Conservation (phyloP, 345 rosid genomes). For the Syzygium aqueum region DNA sequence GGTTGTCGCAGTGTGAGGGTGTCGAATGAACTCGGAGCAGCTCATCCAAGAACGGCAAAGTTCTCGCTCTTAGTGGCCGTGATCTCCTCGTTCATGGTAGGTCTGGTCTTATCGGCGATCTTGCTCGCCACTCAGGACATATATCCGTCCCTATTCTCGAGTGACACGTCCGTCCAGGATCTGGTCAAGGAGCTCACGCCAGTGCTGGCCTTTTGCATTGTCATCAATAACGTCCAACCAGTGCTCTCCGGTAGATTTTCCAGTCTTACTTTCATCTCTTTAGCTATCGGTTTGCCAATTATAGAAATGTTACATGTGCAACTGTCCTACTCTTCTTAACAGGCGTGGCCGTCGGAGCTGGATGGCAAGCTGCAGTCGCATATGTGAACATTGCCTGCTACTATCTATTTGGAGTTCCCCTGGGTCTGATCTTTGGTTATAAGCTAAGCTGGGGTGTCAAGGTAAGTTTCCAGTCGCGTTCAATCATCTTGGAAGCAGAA, state of each 20-base stretch:
- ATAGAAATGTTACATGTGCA: background rate
- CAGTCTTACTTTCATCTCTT: background rate
- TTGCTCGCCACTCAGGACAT: slow-evolving; percentile 26
- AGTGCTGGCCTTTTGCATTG: slow-evolving; percentile 49
- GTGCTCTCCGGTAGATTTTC: slow-evolving; percentile 67
- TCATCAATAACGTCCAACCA: slow-evolving; percentile 70
- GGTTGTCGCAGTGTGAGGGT: slow-evolving; percentile 47
- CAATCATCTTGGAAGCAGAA: background rate
- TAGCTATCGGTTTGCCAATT: background rate
- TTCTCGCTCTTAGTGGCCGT: slow-evolving; percentile 53
- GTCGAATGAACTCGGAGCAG: slow-evolving; percentile 80
- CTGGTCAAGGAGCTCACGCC: slow-evolving; percentile 69
- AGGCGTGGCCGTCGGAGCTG: slow-evolving; percentile 20
- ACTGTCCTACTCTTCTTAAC: background rate
- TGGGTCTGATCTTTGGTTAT: slow-evolving; percentile 51
- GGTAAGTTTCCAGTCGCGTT: slow-evolving; percentile 12
- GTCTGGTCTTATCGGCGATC: slow-evolving; percentile 29
- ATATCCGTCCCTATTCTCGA: slow-evolving; percentile 63
- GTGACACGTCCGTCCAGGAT: slow-evolving; percentile 28
- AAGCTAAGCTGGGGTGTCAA: slow-evolving; percentile 33
- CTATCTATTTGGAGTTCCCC: slow-evolving; percentile 47
- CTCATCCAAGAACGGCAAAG: slow-evolving; percentile 25
- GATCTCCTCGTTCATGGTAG: slow-evolving; percentile 38
- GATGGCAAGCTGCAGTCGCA: slow-evolving; percentile 65
- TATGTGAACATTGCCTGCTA: slow-evolving; percentile 62